Evolutionary conservation across 2,329 filamentous ascomycete genomes (phyloP), one percentile per base, ranked within the genome.

Genomic region (Trichoderma lentiforme): DNA sequence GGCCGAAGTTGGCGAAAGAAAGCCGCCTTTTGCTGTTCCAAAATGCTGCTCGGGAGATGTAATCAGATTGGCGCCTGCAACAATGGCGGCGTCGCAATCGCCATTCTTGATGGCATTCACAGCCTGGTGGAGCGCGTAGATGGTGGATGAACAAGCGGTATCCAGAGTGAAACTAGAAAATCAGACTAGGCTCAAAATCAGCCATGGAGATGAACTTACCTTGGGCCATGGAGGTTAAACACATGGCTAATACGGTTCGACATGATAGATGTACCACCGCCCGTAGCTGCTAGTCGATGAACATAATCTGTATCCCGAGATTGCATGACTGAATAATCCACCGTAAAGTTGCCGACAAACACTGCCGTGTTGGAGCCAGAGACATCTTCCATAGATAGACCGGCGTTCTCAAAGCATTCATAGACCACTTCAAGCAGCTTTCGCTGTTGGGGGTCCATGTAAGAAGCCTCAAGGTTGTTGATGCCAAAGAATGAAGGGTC

Each of bases 131-230:
- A 75, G 61, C 12, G 66, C 70, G 28, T 80, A 79, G 32, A 81
- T 74, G 1, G 78, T 79, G 0, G 80, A 80, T 0, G 81, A 82
- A 64, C 81, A 83, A 2, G 80, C 82, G 3, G 80, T 83, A 15
- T 70, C 65, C n/a, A 69, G 39, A 12, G 72, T 73, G 28, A 73
- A 66, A 32, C 60, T 53, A n/a, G 21, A 11, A 6, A 57, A n/a
- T 56, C 3, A 56, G 43, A 57, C 12, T 2, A 8, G n/a, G 7
- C 11, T 32, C 18, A 6, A 4, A 4, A 28, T 28, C 8, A 30
- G 9, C 0, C 2, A 51, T 14, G 18, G 14, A 51, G 0, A 30
- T 8, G 6, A 76, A 74, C 76, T 77, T 3, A 78, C 77, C 77
- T 77, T 4, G 80, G 80, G 0, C 80, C 80, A 1, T 70, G 77